Conservation (phyloP, 495 filamentous ascomycete species). For the Aspergillus sparsus region DNA sequence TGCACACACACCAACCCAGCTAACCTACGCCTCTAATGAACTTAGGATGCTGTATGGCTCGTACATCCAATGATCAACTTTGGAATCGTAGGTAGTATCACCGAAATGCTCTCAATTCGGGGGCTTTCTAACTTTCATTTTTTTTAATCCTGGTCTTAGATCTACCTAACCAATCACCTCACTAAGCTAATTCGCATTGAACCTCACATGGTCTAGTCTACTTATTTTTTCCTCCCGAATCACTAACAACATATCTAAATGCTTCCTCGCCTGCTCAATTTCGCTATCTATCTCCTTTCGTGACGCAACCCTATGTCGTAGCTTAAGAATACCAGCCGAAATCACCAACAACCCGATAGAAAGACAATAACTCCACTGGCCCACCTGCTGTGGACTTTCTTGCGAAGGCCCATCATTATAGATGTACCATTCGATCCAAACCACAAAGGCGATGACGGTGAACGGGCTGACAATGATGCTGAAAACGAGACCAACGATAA, state of each 20-base stretch:
- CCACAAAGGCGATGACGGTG: constrained; percentile 36
- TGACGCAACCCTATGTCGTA: constrained; percentile 34
- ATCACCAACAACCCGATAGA: constrained; percentile 32
- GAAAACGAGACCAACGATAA: constrained; percentile 29
- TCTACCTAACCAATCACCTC: no score
- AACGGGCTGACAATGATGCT: constrained; percentile 40
- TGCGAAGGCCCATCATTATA: constrained; percentile 35
- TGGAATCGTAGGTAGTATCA: no score
- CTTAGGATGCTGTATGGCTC: no score
- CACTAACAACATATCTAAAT: not conserved
- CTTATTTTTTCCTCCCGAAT: no score
- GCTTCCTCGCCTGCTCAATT: constrained; percentile 20
- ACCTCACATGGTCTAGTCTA: no score
- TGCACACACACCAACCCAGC: no score
- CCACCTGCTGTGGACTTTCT: constrained; percentile 36
- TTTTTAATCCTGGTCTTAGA: no score
- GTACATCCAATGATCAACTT: no score
- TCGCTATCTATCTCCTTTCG: constrained; percentile 30
- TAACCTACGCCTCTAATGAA: no score
- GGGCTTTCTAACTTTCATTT: no score
- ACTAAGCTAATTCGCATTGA: no score
- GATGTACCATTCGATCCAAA: constrained; percentile 38
- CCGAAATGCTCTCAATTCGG: no score
- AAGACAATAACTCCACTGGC: constrained; percentile 37
- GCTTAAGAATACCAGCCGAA: constrained; percentile 31